Evolutionary conservation across 2,329 filamentous ascomycete species (phyloP).

Genomic region (Ophiosphaerella narmari): DNA sequence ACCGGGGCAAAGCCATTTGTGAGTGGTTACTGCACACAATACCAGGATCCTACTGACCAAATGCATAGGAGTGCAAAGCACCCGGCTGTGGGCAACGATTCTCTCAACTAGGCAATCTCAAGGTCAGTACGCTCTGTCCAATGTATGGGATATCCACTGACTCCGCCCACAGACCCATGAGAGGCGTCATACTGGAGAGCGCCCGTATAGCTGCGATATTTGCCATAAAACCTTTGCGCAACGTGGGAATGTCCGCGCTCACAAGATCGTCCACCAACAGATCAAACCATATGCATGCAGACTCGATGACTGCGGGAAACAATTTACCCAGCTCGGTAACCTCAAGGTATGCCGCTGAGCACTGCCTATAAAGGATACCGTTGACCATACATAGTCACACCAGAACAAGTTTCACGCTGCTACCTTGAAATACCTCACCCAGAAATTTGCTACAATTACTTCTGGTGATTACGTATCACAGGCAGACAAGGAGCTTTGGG

Average conservation of each 20-base stretch:
- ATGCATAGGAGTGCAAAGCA: constrained; percentile 65
- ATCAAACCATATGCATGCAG: constrained; percentile 80
- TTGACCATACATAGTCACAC: constrained; percentile 64
- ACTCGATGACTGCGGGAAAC: constrained; percentile 82
- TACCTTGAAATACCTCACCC: constrained; percentile 71
- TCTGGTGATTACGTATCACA: constrained; percentile 67
- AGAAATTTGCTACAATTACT: constrained; percentile 68
- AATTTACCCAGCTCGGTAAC: constrained; percentile 89
- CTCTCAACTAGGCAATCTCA: constrained; percentile 88
- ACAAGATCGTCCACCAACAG: constrained; percentile 78
- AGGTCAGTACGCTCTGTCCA: constrained; percentile 58
- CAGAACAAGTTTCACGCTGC: constrained; percentile 90
- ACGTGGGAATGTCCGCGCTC: constrained; percentile 81
- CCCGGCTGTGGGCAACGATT: constrained; percentile 78
- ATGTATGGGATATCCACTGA: constrained; percentile 12
- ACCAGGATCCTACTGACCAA: constrained; percentile 12
- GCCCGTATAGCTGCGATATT: constrained; percentile 77
- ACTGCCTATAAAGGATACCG: neutral
- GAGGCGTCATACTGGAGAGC: constrained; percentile 83
- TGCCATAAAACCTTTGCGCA: constrained; percentile 86
- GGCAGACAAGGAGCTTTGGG: constrained; percentile 76
- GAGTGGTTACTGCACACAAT: constrained; percentile 44
- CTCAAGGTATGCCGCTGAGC: constrained; percentile 67
- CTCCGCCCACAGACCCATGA: constrained; percentile 71
- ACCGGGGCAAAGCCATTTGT: constrained; percentile 91